Base-by-base conservation (phyloP, 148 eudicot genomes). In the Pouteria glomerata region DNA sequence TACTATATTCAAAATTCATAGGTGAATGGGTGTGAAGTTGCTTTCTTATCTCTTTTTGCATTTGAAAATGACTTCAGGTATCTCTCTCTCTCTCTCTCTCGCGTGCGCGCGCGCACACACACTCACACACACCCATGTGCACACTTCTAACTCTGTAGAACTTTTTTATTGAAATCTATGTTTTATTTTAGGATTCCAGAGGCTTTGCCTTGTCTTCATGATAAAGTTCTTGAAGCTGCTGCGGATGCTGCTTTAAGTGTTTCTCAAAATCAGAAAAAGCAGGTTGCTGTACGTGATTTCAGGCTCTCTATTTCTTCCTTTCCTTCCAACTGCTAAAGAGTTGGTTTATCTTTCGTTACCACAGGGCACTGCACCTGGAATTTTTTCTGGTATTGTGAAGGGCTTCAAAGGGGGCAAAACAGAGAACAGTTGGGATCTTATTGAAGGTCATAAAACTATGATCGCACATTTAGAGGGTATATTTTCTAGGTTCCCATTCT, bases 1-100 rank as follows among this genome's bases (percentile, higher is more conserved):
- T 18, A 44, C 19, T 0, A 31, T 73, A 53, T 67, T 57, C 58
- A n/a, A 26, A 39, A 62, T 31, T 57, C 52, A 34, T 81, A 95
- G 99, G 96, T 88, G 39, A 92, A 87, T 73, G 97, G 97, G 24
- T 58, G 83, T 85, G 99, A 95, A 87, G 85, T 82, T 73, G 99
- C 93, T 74, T 57, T 95, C 58, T 63, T 92, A 33, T 92, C 99
- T 73, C 88, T 95, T 71, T 78, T 92, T 69, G 82, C 92, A 71
- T 78, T 71, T 66, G 97, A 85, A 74, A 81, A 95, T 80, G 96
- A 92, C 77, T 87, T 84, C 86, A 92, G 97, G 99, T 86, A 57
- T 69, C 73, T 44, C 63, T 50, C 73, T 2, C 74, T 8, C 60
- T 50, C 71, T 50, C 58, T n/a, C 71, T 48, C 70, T 48, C 57